These are phyloP conservation scores for Colletotrichum melonis DNA, from an alignment of 2,329 filamentous ascomycete genomes.

Conservation along the genomic window DNA sequence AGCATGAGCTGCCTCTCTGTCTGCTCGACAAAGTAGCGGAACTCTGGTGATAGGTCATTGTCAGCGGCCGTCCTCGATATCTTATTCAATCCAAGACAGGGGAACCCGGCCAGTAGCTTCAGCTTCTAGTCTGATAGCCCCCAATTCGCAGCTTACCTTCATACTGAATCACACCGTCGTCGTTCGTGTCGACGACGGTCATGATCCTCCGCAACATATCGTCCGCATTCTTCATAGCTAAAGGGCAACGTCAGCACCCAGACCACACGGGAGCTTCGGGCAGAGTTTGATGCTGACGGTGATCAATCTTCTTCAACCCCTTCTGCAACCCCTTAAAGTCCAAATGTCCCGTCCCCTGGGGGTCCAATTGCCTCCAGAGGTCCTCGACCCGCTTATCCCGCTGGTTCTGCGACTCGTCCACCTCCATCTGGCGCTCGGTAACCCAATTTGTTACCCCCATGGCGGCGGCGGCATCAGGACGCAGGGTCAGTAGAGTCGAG, in stretches of 20 bases:
- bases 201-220: constrained; percentile 84
- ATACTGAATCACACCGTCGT: constrained; percentile 91
- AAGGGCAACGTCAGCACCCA: constrained; percentile 32
- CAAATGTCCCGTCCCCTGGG: constrained; percentile 79
- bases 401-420: constrained; percentile 81
- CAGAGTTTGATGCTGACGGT: constrained; percentile 69
- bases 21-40: constrained; percentile 86
- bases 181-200: constrained; percentile 84
- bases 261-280: not conserved
- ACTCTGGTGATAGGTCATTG: constrained; percentile 69
- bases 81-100: constrained; percentile 20
- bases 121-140: constrained; percentile 6
- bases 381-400: constrained; percentile 84
- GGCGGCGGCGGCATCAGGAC: constrained; percentile 39
- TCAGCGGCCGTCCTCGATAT: constrained; percentile 22
- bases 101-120: constrained; percentile 17
- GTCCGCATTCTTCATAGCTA: constrained; percentile 90
- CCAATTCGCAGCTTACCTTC: constrained; percentile 69
- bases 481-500: constrained; percentile 38
- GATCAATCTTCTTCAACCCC: constrained; percentile 88
- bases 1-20: constrained; percentile 85
- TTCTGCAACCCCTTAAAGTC: constrained; percentile 87
- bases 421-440: constrained; percentile 69
- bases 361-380: constrained; percentile 87
- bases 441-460: constrained; percentile 63